Base-by-base conservation (phyloP, 2,329 filamentous ascomycete genomes). In the Curvularia sp. region DNA sequence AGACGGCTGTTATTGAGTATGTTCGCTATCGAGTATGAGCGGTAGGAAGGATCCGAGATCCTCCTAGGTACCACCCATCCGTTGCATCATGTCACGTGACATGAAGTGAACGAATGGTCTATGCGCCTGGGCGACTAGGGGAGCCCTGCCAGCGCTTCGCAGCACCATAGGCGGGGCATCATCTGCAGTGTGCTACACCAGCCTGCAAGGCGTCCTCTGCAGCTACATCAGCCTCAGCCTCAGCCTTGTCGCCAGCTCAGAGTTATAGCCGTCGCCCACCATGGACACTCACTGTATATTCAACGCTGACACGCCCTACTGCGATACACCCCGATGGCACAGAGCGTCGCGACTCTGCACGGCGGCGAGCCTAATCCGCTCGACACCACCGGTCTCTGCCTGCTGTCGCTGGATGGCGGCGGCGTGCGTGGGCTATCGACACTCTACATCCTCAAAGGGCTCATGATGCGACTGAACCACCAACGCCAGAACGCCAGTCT, bases 351-450 rank as follows among this genome's bases (percentile, higher is more conserved):
- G 39, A 54, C 41, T 5, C 45, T 53, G 23, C 53, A 58, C 55
- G 49, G 45, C 53, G 39, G 50, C 36, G 52, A 61, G 32, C 55
- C 55, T 13, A 47, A 59, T 43, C 55, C 50, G 6, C 51, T 60
- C 10, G 56, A 65, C 45, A 60, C 42, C 46, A 55, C 47, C 0
- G 59, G 54, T 1, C 54, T 60, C 15, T 59, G 60, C 46, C 57
- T 65, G 49, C 57, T 69, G 41, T 64, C 58, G 1, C 57, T 69
- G 12, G 68, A 69, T 45, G 66, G 67, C 30, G 69, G 70, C 21
- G 70, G 70, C 12, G 67, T 73, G 15, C 66, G 70, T 21, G 69
- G 70, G 1, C 61, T 71, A 9, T 68, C 69, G 4, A 53, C 63
- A 1, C 63, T 73, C 9, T 59, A 53, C 42, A 64, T 73, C 36